These are phyloP conservation scores for Heliosperma pusillum DNA, from an alignment of 148 eudicot genomes.

Conservation along the genomic window DNA sequence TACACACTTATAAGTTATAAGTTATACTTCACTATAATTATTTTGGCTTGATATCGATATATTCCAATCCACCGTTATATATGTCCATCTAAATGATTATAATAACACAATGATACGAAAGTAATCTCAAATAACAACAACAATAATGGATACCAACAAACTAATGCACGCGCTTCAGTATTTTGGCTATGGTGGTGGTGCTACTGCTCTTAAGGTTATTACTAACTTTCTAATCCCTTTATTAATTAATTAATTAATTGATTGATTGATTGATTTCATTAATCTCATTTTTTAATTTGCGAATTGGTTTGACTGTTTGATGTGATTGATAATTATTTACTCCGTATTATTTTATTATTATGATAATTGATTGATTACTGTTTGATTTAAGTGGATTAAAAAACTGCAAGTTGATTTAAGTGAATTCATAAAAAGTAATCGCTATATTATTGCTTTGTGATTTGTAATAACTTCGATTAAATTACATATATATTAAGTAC, in stretches of 20 bases:
- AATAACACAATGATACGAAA: no score
- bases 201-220: conserved; percentile 21
- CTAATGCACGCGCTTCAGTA: conserved; percentile 24
- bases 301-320: not conserved
- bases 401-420: conserved; percentile 5
- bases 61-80: no score
- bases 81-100: no score
- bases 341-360: not conserved
- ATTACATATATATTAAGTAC: no score
- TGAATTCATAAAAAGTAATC: no score
- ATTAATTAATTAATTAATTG: not conserved
- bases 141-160: conserved; percentile 9
- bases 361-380: not conserved
- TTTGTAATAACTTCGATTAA: no score
- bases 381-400: not conserved
- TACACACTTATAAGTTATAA: no score
- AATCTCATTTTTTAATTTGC: not conserved
- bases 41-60: no score
- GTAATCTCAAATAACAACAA: not conserved
- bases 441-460: no score
- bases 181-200: conserved; percentile 27
- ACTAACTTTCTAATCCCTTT: not conserved
- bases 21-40: no score
- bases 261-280: not conserved
- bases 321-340: not conserved